Conservation (phyloP, 75 land plant species). For the Pinus tabuliformis region DNA sequence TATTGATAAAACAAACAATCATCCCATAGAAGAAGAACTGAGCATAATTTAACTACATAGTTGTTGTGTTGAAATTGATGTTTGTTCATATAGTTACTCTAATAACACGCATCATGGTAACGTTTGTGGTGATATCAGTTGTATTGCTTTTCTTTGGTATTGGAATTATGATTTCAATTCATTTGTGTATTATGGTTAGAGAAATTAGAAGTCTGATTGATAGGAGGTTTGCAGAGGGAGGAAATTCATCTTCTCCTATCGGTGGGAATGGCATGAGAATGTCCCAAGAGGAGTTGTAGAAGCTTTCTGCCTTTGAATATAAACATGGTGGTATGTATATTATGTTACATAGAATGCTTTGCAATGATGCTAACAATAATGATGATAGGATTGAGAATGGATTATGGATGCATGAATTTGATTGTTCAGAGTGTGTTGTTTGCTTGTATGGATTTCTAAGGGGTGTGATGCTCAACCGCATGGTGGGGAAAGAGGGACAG, state of each 20-base stretch:
- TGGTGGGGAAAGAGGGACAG: too few relatives aligned
- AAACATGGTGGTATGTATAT: not conserved
- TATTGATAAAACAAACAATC: too few relatives aligned
- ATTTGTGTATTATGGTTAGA: conserved; percentile 1
- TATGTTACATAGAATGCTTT: too few relatives aligned
- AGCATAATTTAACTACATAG: too few relatives aligned
- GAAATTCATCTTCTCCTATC: not conserved
- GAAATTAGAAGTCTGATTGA: not conserved
- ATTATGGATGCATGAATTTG: not conserved
- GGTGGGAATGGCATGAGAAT: not conserved
- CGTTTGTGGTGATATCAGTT: conserved; percentile 30
- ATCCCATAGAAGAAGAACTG: too few relatives aligned
- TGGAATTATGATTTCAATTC: not conserved
- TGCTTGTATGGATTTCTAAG: too few relatives aligned
- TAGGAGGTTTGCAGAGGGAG: too few relatives aligned
- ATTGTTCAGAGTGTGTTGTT: not conserved
- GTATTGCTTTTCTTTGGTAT: conserved; percentile 1
- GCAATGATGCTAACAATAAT: not conserved
- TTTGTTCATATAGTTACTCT: not conserved
- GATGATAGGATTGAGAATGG: too few relatives aligned
- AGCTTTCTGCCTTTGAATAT: not conserved
- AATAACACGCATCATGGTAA: conserved; percentile 22
- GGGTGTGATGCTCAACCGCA: too few relatives aligned
- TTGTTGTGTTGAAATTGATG: too few relatives aligned
- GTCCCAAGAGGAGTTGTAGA: conserved; percentile 2